These are phyloP conservation scores for Penicillium nordicum DNA, from an alignment of 2,329 filamentous ascomycete genomes.

Conservation along the genomic window DNA sequence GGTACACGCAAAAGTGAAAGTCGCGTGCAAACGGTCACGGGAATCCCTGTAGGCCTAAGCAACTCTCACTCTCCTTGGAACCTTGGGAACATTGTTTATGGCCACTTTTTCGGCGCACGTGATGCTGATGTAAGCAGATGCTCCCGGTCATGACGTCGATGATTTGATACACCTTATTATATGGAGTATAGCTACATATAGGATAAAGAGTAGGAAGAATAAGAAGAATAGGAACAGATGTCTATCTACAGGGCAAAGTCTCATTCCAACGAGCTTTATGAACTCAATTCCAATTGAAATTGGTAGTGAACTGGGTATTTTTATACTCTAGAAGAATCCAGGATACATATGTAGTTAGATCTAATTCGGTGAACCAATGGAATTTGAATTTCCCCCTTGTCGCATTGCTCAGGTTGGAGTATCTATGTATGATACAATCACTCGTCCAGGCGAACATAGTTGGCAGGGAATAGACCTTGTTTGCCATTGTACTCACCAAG, in stretches of 20 bases:
- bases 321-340: neutral
- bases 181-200: no score
- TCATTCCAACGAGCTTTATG: neutral
- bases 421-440: slow-evolving; percentile 3
- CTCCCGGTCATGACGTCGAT: slow-evolving; percentile 15
- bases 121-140: slow-evolving; percentile 10
- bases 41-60: slow-evolving; percentile 15
- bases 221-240: no score
- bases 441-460: slow-evolving; percentile 46
- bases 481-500: slow-evolving; percentile 78
- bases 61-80: slow-evolving; percentile 6
- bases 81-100: slow-evolving; percentile 21
- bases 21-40: slow-evolving; percentile 7
- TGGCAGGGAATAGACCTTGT: slow-evolving; percentile 72
- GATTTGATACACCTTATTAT: neutral
- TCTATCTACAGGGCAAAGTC: neutral
- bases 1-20: slow-evolving; percentile 1
- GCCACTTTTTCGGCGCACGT: slow-evolving; percentile 20
- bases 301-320: neutral
- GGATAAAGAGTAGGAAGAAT: no score
- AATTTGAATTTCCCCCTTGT: neutral
- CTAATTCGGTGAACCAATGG: neutral
- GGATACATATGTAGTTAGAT: neutral
- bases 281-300: neutral
- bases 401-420: neutral